Percentiles rank a stretch among this genome's conserved stretches.
phyloP scores from a whole-genome alignment of 805 yeast species.

The Candida qinlingensis region DNA sequence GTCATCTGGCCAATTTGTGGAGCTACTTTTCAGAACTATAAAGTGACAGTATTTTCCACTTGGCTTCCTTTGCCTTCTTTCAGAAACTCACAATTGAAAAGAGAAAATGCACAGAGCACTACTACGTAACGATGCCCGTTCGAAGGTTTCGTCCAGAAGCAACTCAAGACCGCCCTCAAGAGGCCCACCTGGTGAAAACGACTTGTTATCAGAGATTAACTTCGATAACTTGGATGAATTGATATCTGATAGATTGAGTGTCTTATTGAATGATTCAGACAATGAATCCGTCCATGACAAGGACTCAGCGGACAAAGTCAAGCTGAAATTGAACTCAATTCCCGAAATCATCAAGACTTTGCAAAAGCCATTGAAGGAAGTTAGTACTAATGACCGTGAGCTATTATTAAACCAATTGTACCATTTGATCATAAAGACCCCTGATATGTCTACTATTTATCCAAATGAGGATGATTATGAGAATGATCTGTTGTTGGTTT shows the following conservation, averaged over 20 bases:
- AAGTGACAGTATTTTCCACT: neutral
- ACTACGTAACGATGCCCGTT: neutral
- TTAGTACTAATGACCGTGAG: constrained; percentile 21
- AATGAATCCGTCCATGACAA: constrained; percentile 6
- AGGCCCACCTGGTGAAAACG: constrained; percentile 15
- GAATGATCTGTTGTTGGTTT: constrained; percentile 13
- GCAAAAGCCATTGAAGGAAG: constrained; percentile 17
- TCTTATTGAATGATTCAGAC: constrained; percentile 10
- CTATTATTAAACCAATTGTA: constrained; percentile 22
- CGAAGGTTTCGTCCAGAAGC: constrained; percentile 2
- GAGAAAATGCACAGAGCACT: constrained; percentile 2
- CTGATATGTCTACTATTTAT: constrained; percentile 12
- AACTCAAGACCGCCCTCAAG: constrained; percentile 13
- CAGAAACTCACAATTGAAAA: neutral
- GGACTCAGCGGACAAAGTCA: constrained; percentile 9
- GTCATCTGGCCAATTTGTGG: neutral
- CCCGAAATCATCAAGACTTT: constrained; percentile 18
- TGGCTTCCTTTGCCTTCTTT: neutral
- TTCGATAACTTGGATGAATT: constrained; percentile 24
- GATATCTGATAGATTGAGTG: constrained; percentile 19
- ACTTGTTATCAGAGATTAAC: constrained; percentile 18
- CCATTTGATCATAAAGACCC: constrained; percentile 16
- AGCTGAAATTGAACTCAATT: constrained; percentile 19
- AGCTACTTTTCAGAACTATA: neutral
- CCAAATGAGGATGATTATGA: constrained; percentile 14